Evolutionary conservation across 2,329 filamentous ascomycete species (phyloP), one percentile per base, ranked within the genome.

Genomic region (Microdochium bolleyi): DNA sequence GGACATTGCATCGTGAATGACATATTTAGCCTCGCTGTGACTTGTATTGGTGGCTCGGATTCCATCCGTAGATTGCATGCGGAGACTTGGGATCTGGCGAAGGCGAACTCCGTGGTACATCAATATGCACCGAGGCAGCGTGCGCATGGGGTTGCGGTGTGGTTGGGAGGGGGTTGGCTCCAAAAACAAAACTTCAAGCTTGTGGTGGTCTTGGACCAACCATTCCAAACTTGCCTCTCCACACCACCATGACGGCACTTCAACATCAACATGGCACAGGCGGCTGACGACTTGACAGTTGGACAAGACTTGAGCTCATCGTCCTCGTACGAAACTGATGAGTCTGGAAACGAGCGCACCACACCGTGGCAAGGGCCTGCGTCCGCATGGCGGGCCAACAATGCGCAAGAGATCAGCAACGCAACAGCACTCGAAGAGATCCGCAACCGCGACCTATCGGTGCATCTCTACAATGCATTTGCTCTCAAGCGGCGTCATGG

Each of bases 391-490:
- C 73, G 73, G 52, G 62, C 68, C 10, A 71, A 82, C 53, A 89
- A 85, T 1, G 71, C 74, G 50, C 70, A 78, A 30, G 88, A 91
- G 54, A 78, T 85, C 14, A 75, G 77, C 8, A 75, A 88, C 2
- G 79, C 79, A 54, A 72, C 76, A 4, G 83, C 85, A 8, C 72
- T 95, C 52, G 79, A 85, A 54, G 76, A 81, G 48, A 65, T 83
- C 16, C 75, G 81, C 34, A 80, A 85, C 38, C 73, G 78, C 51
- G 85, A 96, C 63, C 71, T 96, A 11, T 76, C 82, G 0, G 70
- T 85, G 48, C 92, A 96, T 70, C 72, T 96, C 4, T 95, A 89
- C 70, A 89, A 94, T 67, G 77, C 86, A 0, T 86, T 87, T 69
- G 79, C 79, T 34, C 72, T 95, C 52, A 90, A 86, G 66, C 70